Percentiles rank a stretch among this genome's conserved stretches.
These are phyloP conservation scores for Alternaria ventricosa DNA, from an alignment of 2,329 filamentous ascomycete species.

Conservation along the genomic window DNA sequence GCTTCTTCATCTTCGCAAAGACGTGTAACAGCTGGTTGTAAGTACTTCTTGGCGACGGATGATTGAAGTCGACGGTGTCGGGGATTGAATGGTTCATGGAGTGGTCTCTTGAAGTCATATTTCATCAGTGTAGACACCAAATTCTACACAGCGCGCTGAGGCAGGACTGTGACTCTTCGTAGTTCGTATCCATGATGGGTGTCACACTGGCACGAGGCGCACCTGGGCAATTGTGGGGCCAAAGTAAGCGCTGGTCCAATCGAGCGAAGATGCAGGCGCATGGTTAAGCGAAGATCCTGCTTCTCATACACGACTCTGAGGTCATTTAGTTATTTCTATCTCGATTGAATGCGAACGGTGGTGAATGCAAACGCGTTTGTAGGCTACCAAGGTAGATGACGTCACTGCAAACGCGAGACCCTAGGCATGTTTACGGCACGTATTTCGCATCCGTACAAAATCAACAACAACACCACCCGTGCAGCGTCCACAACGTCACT, in stretches of 20 bases:
- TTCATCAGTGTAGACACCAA: accelerated
- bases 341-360: not conserved
- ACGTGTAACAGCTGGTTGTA: not conserved
- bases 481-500: not conserved
- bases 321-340: too few species aligned
- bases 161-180: not conserved
- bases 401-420: not conserved
- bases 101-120: not conserved
- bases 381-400: not conserved
- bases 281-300: not conserved
- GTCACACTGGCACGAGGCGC: not conserved
- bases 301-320: too few species aligned
- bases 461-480: not conserved
- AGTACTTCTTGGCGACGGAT: not conserved
- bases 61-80: not conserved
- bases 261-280: not conserved
- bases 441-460: not conserved
- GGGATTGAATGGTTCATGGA: not conserved
- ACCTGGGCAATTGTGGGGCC: not conserved
- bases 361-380: not conserved
- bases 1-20: not conserved
- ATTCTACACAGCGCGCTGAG: not conserved
- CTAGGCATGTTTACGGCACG: not conserved
- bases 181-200: not conserved
- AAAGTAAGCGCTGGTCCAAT: not conserved